Evolutionary conservation across 164 flowering plant genomes (phyloP).

Genomic region (Umbellularia californica): DNA sequence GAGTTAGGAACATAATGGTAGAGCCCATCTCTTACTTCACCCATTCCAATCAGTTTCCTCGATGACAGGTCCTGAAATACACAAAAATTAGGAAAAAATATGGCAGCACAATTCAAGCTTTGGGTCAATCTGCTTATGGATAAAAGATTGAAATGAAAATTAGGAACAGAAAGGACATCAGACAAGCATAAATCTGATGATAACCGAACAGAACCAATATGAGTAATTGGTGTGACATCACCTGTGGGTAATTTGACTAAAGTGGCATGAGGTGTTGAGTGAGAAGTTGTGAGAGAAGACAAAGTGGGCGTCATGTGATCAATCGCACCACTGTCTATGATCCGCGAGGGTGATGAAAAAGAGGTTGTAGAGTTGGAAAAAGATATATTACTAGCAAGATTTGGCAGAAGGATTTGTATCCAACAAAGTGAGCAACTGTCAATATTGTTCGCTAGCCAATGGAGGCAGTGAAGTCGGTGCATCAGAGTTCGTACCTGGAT

Average conservation of each 20-base stretch:
- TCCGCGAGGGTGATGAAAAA: not conserved
- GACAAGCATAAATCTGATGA: not conserved
- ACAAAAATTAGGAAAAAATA: not conserved
- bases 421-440: not conserved
- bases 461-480: not conserved
- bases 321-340: not conserved
- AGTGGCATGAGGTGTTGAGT: not conserved
- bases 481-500: not conserved
- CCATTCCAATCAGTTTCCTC: not conserved
- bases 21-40: too few species aligned
- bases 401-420: not conserved
- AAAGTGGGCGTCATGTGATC: constrained; percentile 1
- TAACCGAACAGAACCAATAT: not conserved
- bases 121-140: not conserved
- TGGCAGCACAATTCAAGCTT: not conserved
- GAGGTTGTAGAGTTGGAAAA: too few species aligned
- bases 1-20: too few species aligned
- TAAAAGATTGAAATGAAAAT: not conserved
- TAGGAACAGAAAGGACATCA: not conserved
- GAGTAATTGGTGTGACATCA: not conserved
- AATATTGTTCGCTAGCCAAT: not conserved
- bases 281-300: not conserved
- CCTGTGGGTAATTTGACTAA: constrained; percentile 1
- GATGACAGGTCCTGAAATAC: not conserved
- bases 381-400: not conserved